Evolutionary conservation across 1,284 basidiomycete genomes (phyloP), one percentile per base, ranked within the genome.

Genomic region (Ceratobasidium sp.): DNA sequence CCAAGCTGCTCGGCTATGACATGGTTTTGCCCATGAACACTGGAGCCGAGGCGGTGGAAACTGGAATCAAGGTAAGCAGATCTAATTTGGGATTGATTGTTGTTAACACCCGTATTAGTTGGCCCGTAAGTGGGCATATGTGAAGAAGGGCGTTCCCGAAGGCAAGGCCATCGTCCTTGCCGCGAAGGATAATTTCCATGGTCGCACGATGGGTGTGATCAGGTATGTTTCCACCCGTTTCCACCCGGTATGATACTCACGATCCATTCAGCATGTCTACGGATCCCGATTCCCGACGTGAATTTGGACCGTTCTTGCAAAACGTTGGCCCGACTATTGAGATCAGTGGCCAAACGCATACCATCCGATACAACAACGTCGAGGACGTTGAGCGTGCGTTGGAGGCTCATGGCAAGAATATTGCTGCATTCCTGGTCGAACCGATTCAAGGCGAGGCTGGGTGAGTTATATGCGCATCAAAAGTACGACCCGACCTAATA

Each of bases 1-100:
- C 91, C 13, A 80, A 86, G 73, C 84, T 93, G 79, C 93, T 95
- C 75, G 89, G 88, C 14, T 96, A 91, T 76, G 92, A 93, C 71
- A 95, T 95, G 88, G 93, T 98, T 9, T 83, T 99, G n/a, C 96
- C 96, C 23, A 98, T 99, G 95, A 99, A 99, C 83, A 99, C 96
- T 0, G 96, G 96, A 49, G 95, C 95, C 1, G 96, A 99, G 77
- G 96, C 96, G 7, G 96, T 99, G 71, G 95, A 99, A 81, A 97
- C 95, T 0, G 82, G 83, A n/a, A 74, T 91, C 72, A 93, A 93
- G 82, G 83, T 96, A 42, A 74, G 76, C 33, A 74, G 21, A 19
- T 11, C 21, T 19, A 11, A 56, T 1, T 56, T 39, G 25, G 2
- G 21, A 3, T 19, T 2, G 25, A 13, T 16, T 42, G 41, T 49